Evolutionary conservation across 129 eudicot genomes (phyloP).

Genomic region (Helianthus tuberosus): DNA sequence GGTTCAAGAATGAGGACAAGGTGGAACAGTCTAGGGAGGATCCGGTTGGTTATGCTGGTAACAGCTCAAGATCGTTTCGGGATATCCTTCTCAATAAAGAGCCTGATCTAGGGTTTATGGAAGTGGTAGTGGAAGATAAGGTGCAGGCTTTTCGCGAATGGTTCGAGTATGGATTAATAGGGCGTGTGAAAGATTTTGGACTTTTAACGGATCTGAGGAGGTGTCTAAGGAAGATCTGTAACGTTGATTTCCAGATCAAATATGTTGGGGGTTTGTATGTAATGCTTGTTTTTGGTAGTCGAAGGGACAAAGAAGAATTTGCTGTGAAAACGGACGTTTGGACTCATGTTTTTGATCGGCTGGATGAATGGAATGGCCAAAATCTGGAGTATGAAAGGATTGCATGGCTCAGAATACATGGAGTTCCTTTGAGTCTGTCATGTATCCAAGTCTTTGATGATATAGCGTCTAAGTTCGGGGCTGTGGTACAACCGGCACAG

Average conservation of each 20-base stretch:
- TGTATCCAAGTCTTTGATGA: neutral
- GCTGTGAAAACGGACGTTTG: neutral
- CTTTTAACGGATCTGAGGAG: neutral
- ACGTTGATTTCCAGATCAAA: too few species aligned
- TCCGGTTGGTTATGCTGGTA: too few species aligned
- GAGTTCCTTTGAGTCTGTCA: neutral
- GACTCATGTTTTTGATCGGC: neutral
- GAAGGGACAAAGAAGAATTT: neutral
- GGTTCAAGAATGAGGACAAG: too few species aligned
- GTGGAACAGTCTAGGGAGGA: too few species aligned
- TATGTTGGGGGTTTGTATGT: neutral
- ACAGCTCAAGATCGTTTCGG: too few species aligned
- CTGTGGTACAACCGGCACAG: neutral
- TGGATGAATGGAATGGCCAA: neutral
- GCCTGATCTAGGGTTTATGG: neutral
- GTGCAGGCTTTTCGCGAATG: neutral
- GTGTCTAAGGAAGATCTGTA: neutral
- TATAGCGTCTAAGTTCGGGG: neutral
- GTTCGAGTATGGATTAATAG: neutral
- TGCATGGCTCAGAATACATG: neutral
- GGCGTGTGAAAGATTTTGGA: neutral
- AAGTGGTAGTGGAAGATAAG: neutral
- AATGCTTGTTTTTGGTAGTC: neutral
- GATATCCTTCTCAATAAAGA: neutral
- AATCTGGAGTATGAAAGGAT: neutral